A percentile compares a stretch with the other conserved stretches of the same genome.
phyloP scores from a whole-genome alignment of 805 yeast genomes.

The Wickerhamomyces silvicola region DNA sequence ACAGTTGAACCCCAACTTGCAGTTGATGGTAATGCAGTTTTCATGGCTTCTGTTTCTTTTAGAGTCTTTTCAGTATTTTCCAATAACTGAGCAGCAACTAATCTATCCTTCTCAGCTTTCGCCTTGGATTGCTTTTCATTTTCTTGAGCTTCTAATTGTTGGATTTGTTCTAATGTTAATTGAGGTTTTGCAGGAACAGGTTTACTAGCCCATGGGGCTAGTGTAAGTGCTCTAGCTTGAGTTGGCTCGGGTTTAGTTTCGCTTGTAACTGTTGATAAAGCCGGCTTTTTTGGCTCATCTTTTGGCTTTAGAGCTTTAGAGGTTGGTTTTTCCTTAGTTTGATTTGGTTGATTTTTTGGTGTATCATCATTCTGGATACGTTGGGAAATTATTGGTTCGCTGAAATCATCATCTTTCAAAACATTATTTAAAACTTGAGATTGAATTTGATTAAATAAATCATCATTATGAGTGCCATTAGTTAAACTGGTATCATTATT shows the following conservation, averaged over 20 bases:
- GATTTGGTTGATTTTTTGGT: conserved; percentile 1
- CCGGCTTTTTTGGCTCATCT: conserved; percentile 7
- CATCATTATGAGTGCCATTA: conserved; percentile 12
- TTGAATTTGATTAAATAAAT: conserved; percentile 32
- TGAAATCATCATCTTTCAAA: conserved; percentile 24
- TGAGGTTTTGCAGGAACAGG: conserved; percentile 26
- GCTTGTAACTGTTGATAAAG: conserved; percentile 5
- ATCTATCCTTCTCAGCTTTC: conserved; percentile 21
- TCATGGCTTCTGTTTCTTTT: conserved; percentile 10
- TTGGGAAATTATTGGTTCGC: not conserved
- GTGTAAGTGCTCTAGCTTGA: conserved; percentile 7
- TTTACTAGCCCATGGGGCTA: conserved; percentile 53
- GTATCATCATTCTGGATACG: conserved; percentile 1
- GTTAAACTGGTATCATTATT: not conserved
- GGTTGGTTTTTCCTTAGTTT: conserved; percentile 1
- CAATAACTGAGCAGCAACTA: conserved; percentile 16
- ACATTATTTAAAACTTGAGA: conserved; percentile 36
- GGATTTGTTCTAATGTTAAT: conserved; percentile 46
- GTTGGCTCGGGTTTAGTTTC: conserved; percentile 7
- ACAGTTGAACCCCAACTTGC: conserved; percentile 33
- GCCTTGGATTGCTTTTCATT: conserved; percentile 34
- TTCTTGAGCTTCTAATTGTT: conserved; percentile 40
- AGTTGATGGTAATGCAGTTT: conserved; percentile 24
- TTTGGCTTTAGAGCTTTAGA: conserved; percentile 1
- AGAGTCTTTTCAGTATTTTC: conserved; percentile 13